Evolutionary conservation across 306 rosid species (phyloP).

Genomic region (Castanea crenata): DNA sequence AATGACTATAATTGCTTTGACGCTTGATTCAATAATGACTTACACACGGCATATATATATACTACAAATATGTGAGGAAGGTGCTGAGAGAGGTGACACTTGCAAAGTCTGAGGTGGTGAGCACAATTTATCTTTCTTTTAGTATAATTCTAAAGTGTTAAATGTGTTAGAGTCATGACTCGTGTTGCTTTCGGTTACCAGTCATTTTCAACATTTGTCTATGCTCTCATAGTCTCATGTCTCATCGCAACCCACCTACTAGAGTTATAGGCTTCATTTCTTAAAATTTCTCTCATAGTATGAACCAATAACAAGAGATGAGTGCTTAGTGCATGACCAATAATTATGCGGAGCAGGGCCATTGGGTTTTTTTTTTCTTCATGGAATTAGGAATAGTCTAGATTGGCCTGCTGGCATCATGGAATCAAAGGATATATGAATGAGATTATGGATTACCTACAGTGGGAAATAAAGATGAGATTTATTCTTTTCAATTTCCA

Average conservation of each 20-base stretch:
- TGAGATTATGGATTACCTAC: conserved; percentile 23
- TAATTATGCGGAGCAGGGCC: background rate
- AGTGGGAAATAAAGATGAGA: conserved; percentile 22
- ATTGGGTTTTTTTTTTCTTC: background rate
- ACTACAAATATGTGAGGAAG: conserved; percentile 8
- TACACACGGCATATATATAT: background rate
- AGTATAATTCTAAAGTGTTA: background rate
- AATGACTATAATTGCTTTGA: background rate
- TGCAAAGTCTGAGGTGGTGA: conserved; percentile 27
- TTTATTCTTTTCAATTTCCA: conserved; percentile 17
- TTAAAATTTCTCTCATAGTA: background rate
- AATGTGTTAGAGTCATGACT: background rate
- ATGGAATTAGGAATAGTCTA: background rate
- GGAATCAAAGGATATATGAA: conserved; percentile 18
- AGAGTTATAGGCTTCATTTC: background rate
- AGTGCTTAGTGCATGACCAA: background rate
- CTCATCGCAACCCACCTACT: background rate
- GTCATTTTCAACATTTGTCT: conserved; percentile 7
- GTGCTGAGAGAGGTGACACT: conserved; percentile 20
- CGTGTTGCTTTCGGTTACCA: conserved; percentile 2
- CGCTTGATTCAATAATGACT: conserved; percentile 8
- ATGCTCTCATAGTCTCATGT: too few species aligned
- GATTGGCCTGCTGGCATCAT: background rate
- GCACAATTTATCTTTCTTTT: conserved; percentile 14
- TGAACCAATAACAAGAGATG: background rate